Evolutionary conservation across 164 flowering plant species (phyloP), one percentile per base, ranked within the genome.

Genomic region (Chimonanthus praecox): DNA sequence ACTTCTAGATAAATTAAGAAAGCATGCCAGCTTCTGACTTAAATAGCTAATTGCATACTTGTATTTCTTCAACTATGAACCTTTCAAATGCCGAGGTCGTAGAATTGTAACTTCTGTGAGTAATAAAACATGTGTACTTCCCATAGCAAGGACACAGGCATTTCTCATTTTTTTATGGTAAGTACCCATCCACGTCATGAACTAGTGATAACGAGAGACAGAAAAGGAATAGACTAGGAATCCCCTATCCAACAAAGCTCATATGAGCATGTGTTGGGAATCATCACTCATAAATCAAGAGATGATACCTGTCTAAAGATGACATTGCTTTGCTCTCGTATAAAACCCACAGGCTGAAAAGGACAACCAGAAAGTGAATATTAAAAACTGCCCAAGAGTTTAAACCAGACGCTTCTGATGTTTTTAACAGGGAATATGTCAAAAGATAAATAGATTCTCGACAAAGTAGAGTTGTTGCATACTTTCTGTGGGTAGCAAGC

Each of bases 331-430:
- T 94, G 89, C 78, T 94, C 98, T 20, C 92, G 88, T n/a, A 94
- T 92, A 70, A 84, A 86, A 81, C 98, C 98, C 72, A 85, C 98
- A 74, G 98, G 98, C 98, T 94, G 88, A 70, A 84, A 76, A 64
- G 70, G 65, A 51, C 67, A 54, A 67, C 33, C 71, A 50, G 47
- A 67, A 49, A 67, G 60, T 16, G 33, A 71, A 5, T 67, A 51
- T 73, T 20, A 77, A 21, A 72, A 64, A 51, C 15, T 54, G 48
- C 33, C 20, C 20, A 45, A 50, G 64, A 11, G 16, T 50, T 3
- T 18, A 71, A 47, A n/a, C 4, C n/a, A 18, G 46, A 62, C 13
- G 44, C 15, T 54, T 66, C 33, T 7, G 7, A 5, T 43, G 49
- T 21, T 44, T 68, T 48, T 10, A 16, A 15, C 48, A n/a, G 18